Evolutionary conservation across 2,329 filamentous ascomycete species (phyloP).

Genomic region (Dactylella cylindrospora): DNA sequence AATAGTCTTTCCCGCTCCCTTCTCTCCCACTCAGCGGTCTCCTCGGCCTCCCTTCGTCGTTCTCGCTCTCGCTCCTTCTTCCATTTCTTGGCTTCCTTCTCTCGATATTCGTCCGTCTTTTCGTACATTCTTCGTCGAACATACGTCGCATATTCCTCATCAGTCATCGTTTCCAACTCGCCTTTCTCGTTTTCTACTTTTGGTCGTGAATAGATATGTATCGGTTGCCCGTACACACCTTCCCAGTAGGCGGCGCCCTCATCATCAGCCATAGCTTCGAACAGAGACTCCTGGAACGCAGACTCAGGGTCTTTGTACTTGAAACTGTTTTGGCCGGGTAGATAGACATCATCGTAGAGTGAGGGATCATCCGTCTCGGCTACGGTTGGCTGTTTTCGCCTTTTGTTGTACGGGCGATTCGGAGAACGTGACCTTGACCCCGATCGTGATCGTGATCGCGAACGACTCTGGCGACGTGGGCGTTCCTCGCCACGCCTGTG

Average conservation of each 20-base stretch:
- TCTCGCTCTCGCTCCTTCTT: conserved; percentile 58
- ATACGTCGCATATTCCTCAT: conserved; percentile 86
- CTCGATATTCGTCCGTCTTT: conserved; percentile 79
- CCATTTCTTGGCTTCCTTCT: conserved; percentile 71
- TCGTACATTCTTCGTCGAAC: conserved; percentile 94
- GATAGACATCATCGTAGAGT: conserved; percentile 53
- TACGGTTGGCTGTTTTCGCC: conserved; percentile 46
- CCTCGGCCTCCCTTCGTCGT: conserved; percentile 55
- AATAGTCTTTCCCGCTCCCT: conserved; percentile 70
- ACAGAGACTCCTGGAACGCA: conserved; percentile 89
- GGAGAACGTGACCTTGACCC: conserved; percentile 49
- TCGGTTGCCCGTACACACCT: conserved; percentile 90
- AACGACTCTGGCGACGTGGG: conserved; percentile 26
- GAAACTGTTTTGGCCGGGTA: conserved; percentile 51
- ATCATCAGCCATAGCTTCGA: conserved; percentile 95
- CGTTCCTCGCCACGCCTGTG: conserved; percentile 14
- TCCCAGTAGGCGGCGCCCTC: conserved; percentile 96
- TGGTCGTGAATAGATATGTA: conserved; percentile 72
- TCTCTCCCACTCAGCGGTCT: conserved; percentile 54
- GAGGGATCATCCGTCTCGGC: conserved; percentile 50
- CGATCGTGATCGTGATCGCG: conserved; percentile 34
- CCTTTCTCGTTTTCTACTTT: conserved; percentile 56
- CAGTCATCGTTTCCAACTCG: conserved; percentile 78
- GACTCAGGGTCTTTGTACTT: conserved; percentile 63
- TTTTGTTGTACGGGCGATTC: conserved; percentile 47